Base-by-base conservation (phyloP, 495 filamentous ascomycete genomes). In the Podospora australis region DNA sequence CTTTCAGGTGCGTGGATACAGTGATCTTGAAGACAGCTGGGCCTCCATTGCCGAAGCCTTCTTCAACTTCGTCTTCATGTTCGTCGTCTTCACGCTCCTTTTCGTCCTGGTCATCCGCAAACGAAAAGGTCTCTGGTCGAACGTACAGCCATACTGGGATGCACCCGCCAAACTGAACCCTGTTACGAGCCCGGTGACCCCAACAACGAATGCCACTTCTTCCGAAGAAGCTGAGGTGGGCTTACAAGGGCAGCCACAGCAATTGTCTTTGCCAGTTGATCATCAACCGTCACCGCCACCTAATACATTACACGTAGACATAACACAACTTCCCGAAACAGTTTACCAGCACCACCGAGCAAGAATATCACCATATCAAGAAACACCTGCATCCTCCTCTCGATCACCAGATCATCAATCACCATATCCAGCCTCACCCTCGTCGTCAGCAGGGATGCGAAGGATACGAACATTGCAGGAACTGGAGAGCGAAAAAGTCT, bases 81-180 rank as follows among this genome's bases (percentile, higher is more conserved):
- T 53, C 24, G 30, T 60, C 40, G 6, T 49, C 7, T 45, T 61
- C 4, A 44, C 52, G 14, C 36, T 58, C 21, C 49, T 58, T 25
- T 58, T 51, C 41, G 17, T 26, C 10, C 23, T 56, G 9, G 40
- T 20, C 40, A 32, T 52, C 20, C 52, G 52, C 32, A 50, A 49
- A 39, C 19, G 7, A 39, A 28, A n/a, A 6, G 56, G 56, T 9
- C 40, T 58, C 2, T 55, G 56, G 52, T 52, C 52, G 11, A 39
- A 30, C 10, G 32, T 44, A n/a, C 44, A 49, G 35, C 44, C n/a
- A 3, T 25, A 9, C 0, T 53, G 50, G 50, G 8, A 49, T 21
- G 16, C 20, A 13, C 13, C 34, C 25, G 24, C 40, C 40, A 26
- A 26, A 24, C 8, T 26, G 20, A 14, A n/a, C 11, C 6, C 1